Evolutionary conservation across 257 asterid genomes (phyloP).

Genomic region (Gynochthodes officinalis): DNA sequence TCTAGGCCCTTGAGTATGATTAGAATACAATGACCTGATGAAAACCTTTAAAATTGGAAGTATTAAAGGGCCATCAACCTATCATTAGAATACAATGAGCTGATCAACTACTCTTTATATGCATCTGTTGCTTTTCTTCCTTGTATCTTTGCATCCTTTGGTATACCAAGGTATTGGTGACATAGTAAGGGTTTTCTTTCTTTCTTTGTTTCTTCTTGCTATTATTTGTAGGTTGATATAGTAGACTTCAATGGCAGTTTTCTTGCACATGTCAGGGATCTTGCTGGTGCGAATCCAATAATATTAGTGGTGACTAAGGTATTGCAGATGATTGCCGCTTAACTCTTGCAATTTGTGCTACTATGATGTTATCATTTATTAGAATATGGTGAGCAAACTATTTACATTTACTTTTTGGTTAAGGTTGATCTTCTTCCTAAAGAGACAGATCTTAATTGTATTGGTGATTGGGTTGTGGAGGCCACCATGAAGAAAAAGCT

Average conservation of each 20-base stretch:
- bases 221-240: slow-evolving; percentile 70
- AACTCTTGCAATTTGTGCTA: neutral
- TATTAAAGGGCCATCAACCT: neutral
- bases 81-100: neutral
- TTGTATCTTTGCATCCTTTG: slow-evolving; percentile 4
- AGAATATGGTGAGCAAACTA: neutral
- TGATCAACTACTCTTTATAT: neutral
- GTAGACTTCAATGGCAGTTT: slow-evolving; percentile 98
- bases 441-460: slow-evolving; percentile 90
- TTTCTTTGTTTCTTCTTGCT: slow-evolving; percentile 7
- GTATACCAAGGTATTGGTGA: neutral
- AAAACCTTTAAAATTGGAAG: neutral
- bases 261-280: slow-evolving; percentile 80
- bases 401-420: slow-evolving; percentile 22
- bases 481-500: slow-evolving; percentile 93
- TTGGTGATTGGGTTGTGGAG: slow-evolving; percentile 99
- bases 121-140: neutral
- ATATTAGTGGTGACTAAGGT: slow-evolving; percentile 93
- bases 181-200: slow-evolving; percentile 10
- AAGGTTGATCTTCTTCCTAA: slow-evolving; percentile 98
- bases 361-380: slow-evolving; percentile 1
- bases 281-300: slow-evolving; percentile 94
- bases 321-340: neutral
- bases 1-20: neutral
- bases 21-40: neutral